Conservation (phyloP, 768 basidiomycete genomes). For the Pholiota microspora region DNA sequence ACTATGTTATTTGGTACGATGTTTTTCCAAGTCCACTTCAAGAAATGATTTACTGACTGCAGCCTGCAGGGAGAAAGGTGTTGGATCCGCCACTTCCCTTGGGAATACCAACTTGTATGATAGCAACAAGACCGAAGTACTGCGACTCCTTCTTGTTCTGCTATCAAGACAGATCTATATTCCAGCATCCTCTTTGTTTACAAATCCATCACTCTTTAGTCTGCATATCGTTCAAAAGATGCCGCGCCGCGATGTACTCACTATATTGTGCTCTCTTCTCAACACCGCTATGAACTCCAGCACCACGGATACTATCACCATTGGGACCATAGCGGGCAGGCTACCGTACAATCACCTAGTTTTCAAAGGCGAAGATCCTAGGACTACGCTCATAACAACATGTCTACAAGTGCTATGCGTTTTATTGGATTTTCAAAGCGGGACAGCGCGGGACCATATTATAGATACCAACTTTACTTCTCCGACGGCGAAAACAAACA, state of each 20-base stretch:
- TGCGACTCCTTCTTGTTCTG: conserved; percentile 84
- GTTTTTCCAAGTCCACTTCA: background rate
- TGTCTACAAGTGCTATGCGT: conserved; percentile 78
- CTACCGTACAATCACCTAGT: conserved; percentile 89
- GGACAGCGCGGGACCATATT: conserved; percentile 57
- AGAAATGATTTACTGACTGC: background rate
- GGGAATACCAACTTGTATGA: conserved; percentile 67
- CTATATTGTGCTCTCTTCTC: conserved; percentile 87
- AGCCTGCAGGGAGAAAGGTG: conserved; percentile 81
- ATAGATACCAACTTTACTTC: conserved; percentile 41
- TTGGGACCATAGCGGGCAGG: conserved; percentile 72
- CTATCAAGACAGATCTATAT: conserved; percentile 91
- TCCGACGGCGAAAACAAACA: conserved; percentile 73
- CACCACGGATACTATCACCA: conserved; percentile 44
- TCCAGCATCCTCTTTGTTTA: conserved; percentile 65
- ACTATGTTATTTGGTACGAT: conserved; percentile 86
- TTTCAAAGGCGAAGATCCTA: conserved; percentile 84
- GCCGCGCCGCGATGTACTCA: conserved; percentile 81
- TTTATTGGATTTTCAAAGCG: conserved; percentile 80
- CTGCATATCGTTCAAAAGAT: conserved; percentile 76
- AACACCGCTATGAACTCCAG: conserved; percentile 85
- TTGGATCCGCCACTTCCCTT: conserved; percentile 71
- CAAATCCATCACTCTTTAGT: conserved; percentile 73
- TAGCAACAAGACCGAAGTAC: conserved; percentile 82
- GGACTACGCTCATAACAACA: conserved; percentile 67